Conservation (phyloP, 768 basidiomycete genomes). For the Boletus sp. region DNA sequence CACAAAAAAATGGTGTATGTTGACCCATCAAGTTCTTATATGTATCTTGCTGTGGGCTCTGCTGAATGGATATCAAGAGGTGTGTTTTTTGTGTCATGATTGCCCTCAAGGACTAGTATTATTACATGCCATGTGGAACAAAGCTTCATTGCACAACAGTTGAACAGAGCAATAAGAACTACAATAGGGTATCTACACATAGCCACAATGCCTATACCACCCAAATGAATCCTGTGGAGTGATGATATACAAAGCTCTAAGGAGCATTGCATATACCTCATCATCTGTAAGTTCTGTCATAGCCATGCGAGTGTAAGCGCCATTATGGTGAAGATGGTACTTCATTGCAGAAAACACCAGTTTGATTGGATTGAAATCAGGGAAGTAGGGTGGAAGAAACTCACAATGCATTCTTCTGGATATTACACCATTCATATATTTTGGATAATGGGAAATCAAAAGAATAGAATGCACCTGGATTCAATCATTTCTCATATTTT, state of each 20-base stretch:
- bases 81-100: too few species aligned
- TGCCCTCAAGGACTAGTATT: too few species aligned
- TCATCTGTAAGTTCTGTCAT: background rate
- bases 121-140: too few species aligned
- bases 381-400: background rate
- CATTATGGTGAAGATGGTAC: background rate
- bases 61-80: too few species aligned
- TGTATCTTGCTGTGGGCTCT: too few species aligned
- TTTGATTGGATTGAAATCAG: background rate
- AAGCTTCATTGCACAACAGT: too few species aligned
- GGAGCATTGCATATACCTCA: background rate
- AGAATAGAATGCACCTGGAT: background rate
- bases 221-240: background rate
- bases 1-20: too few species aligned
- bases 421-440: too few species aligned
- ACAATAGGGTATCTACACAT: background rate
- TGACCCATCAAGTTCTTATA: too few species aligned
- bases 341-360: background rate
- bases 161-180: too few species aligned
- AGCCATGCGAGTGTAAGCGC: background rate
- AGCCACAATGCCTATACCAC: background rate
- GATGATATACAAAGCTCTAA: background rate
- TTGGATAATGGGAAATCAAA: too few species aligned
- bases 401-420: background rate
- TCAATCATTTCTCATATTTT: background rate